Conservation (phyloP, 495 filamentous ascomycete species). For the Trichoderma reesei region DNA sequence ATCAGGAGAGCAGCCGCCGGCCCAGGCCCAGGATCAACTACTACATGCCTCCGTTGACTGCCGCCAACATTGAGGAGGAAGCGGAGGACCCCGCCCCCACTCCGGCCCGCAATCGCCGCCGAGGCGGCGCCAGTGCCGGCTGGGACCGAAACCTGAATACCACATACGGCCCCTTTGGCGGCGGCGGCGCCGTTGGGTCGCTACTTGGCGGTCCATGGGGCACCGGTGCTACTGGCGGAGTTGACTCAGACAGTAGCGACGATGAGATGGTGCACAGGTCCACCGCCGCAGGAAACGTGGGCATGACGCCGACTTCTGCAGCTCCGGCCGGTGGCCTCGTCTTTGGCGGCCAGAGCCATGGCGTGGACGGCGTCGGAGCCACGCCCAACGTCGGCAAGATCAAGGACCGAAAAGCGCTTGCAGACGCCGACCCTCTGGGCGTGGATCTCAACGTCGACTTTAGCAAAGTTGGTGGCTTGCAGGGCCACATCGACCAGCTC, state of each 20-base stretch:
- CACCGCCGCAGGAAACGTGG: constrained; percentile 50
- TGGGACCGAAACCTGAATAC: constrained; percentile 75
- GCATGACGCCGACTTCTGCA: constrained; percentile 67
- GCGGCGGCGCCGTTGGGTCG: constrained; percentile 57
- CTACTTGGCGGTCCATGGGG: constrained; percentile 72
- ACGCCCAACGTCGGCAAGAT: constrained; percentile 82
- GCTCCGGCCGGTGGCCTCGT: constrained; percentile 43
- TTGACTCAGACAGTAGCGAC: constrained; percentile 93
- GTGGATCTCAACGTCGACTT: constrained; percentile 88
- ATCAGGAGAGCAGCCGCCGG: constrained; percentile 28
- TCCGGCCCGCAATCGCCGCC: constrained; percentile 55
- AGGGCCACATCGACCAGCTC: constrained; percentile 86
- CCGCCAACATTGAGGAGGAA: constrained; percentile 57
- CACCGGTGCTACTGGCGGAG: constrained; percentile 62
- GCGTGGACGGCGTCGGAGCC: constrained; percentile 50
- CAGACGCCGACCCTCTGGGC: constrained; percentile 88
- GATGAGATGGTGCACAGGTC: constrained; percentile 64
- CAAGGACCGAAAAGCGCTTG: constrained; percentile 65
- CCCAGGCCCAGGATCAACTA: constrained; percentile 33
- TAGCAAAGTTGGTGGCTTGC: constrained; percentile 79
- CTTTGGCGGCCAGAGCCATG: constrained; percentile 47
- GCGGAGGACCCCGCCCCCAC: constrained; percentile 51
- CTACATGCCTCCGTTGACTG: constrained; percentile 61
- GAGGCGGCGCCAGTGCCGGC: constrained; percentile 37
- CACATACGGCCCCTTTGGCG: constrained; percentile 86